Conservation (phyloP, 495 filamentous ascomycete species). For the Daldinia loculata region DNA sequence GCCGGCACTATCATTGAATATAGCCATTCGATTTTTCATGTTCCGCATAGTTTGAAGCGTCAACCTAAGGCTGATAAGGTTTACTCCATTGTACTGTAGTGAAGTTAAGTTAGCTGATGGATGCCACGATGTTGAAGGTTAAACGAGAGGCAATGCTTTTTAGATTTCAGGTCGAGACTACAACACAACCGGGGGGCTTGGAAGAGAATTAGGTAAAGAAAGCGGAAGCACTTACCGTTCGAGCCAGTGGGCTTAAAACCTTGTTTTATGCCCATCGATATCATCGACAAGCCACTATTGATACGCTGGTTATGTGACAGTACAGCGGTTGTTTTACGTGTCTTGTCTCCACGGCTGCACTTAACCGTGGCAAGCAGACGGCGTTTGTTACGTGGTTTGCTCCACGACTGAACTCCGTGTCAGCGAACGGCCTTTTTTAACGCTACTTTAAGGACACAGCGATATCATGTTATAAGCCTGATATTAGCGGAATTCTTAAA, state of each 20-base stretch:
- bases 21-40: not conserved
- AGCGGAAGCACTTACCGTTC: not conserved
- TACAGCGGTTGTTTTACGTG: slow-evolving; percentile 34
- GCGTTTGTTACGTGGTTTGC: slow-evolving; percentile 31
- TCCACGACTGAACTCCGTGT: slow-evolving; percentile 30
- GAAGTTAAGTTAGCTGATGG: not conserved
- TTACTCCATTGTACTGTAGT: not conserved
- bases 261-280: not conserved
- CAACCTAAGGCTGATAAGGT: slow-evolving; percentile 5
- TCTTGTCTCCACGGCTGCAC: slow-evolving; percentile 34
- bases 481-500: not conserved
- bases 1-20: not conserved
- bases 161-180: not conserved
- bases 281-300: slow-evolving; percentile 13
- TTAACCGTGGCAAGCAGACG: slow-evolving; percentile 27
- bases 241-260: not conserved
- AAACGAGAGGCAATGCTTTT: not conserved
- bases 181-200: not conserved
- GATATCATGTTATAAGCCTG: slow-evolving; percentile 23
- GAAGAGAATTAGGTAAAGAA: not conserved
- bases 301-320: slow-evolving; percentile 32
- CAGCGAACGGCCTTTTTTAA: slow-evolving; percentile 30
- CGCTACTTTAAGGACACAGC: slow-evolving; percentile 29
- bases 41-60: not conserved
- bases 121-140: not conserved